A percentile compares a stretch with the other conserved stretches of the same genome.
These are phyloP conservation scores for Oryza rufipogon DNA, from an alignment of 176 grass and related monocot genomes.

Conservation along the genomic window DNA sequence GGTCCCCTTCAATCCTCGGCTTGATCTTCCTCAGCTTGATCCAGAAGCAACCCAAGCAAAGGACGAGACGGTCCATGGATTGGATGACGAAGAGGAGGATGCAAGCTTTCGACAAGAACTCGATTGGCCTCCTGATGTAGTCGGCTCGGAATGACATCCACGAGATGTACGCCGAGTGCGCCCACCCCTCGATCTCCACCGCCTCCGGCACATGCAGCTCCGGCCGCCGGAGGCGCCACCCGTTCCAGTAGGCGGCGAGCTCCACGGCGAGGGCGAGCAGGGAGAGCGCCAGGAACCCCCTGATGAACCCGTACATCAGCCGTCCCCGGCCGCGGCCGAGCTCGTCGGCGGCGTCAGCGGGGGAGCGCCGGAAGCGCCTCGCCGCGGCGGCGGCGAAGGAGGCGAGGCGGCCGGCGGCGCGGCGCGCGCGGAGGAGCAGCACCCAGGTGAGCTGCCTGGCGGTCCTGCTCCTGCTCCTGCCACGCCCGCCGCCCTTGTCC, in stretches of 20 bases:
- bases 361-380: conserved; percentile 39
- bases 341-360: conserved; percentile 14
- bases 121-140: conserved; percentile 62
- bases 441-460: conserved; percentile 89
- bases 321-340: conserved; percentile 31
- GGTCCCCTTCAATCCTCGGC: conserved; percentile 55
- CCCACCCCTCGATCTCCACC: conserved; percentile 62
- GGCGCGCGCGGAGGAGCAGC: conserved; percentile 65
- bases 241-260: conserved; percentile 68
- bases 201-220: conserved; percentile 54
- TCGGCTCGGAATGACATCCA: conserved; percentile 66
- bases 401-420: conserved; percentile 53
- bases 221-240: conserved; percentile 64
- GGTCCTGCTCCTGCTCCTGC: conserved; percentile 41
- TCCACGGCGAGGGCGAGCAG: conserved; percentile 59
- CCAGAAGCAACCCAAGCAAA: conserved; percentile 83
- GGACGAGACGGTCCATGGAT: conserved; percentile 57
- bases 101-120: conserved; percentile 65
- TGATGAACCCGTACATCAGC: conserved; percentile 67
- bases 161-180: conserved; percentile 55
- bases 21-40: conserved; percentile 80
- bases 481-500: conserved; percentile 64
- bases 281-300: conserved; percentile 54
- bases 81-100: conserved; percentile 70
- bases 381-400: conserved; percentile 43